A percentile compares a stretch with the other conserved stretches of the same genome.
phyloP scores from a whole-genome alignment of 1,139 yeast genomes.

The Protomyces pachydermus region DNA sequence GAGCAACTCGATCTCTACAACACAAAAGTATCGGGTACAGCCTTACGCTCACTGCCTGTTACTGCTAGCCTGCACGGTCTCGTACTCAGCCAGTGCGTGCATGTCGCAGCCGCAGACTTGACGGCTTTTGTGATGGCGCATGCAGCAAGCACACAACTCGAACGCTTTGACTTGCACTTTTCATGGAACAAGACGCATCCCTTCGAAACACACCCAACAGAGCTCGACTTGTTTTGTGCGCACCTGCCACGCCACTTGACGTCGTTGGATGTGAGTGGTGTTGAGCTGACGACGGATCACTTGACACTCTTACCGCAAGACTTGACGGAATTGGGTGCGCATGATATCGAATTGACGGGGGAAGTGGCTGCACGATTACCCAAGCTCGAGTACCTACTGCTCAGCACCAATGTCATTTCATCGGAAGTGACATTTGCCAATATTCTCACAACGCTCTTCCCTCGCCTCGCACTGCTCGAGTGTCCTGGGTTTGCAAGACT shows the following conservation, averaged over 20 bases:
- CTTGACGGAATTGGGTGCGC: constrained; percentile 13
- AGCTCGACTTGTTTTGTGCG: constrained; percentile 4
- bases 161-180: constrained; percentile 1
- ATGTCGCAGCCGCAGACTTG: constrained; percentile 40
- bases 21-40: constrained; percentile 63
- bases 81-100: constrained; percentile 72
- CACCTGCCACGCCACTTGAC: constrained; percentile 3
- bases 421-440: constrained; percentile 13
- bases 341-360: constrained; percentile 9
- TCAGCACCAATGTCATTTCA: constrained; percentile 17
- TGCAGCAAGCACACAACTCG: not conserved
- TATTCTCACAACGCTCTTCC: constrained; percentile 8
- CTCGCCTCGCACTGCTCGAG: constrained; percentile 9
- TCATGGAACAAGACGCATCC: constrained; percentile 26
- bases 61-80: constrained; percentile 65
- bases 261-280: constrained; percentile 9
- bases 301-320: constrained; percentile 2
- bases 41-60: constrained; percentile 49
- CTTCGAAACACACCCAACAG: constrained; percentile 7
- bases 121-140: not conserved
- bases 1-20: constrained; percentile 75
- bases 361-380: not conserved
- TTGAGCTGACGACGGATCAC: constrained; percentile 6
- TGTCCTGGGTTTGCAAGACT: constrained; percentile 13
- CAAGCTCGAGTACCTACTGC: constrained; percentile 7